phyloP scores from a whole-genome alignment of 192 early-diverging fungal genomes.

The Phlyctochytrium planicorne region DNA sequence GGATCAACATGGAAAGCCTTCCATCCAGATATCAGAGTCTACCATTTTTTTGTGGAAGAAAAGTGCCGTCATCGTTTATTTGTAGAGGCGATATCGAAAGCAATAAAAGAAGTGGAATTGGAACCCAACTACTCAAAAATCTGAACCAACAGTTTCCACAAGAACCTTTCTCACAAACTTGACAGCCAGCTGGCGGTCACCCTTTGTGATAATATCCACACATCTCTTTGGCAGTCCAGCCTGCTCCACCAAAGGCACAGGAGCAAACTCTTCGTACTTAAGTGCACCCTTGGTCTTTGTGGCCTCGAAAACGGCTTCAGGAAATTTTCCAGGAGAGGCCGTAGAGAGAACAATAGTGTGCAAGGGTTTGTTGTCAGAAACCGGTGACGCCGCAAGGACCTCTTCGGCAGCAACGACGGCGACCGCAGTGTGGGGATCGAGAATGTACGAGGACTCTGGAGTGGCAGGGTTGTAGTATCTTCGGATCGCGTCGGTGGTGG shows the following conservation, averaged over 20 bases:
- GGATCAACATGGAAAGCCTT: no score
- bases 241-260: conserved; percentile 40
- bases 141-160: background rate
- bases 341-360: conserved; percentile 76
- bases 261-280: conserved; percentile 53
- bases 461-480: background rate
- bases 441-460: conserved; percentile 72
- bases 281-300: conserved; percentile 35
- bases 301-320: conserved; percentile 82
- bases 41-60: no score
- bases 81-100: no score
- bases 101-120: no score
- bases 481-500: conserved; percentile 73
- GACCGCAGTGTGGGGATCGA: conserved; percentile 97
- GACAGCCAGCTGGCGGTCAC: conserved; percentile 12
- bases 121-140: no score
- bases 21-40: no score
- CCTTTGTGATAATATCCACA: conserved; percentile 33
- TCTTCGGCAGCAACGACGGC: conserved; percentile 83
- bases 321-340: conserved; percentile 96
- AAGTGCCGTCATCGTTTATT: no score
- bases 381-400: background rate
- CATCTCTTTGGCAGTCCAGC: conserved; percentile 48
- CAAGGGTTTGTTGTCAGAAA: conserved; percentile 18
- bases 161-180: background rate